Conservation (phyloP, 164 flowering plant species). For the Sedum album region DNA sequence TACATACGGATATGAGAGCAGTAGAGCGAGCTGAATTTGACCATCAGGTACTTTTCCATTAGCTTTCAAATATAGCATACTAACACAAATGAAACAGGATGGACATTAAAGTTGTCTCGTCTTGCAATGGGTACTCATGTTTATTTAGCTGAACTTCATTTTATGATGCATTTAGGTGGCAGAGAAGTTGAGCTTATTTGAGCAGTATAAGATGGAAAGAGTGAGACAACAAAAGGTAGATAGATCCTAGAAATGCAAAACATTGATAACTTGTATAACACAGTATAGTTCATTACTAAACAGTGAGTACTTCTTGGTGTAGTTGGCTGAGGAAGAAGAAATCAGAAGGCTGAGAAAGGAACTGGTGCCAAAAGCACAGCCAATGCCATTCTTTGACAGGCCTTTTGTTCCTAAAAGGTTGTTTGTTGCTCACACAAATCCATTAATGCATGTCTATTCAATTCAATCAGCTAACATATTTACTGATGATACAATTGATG, state of each 20-base stretch:
- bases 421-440: not conserved
- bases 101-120: not conserved
- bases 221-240: slow-evolving; percentile 77
- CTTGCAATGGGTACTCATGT: not conserved
- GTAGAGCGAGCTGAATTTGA: slow-evolving; percentile 90
- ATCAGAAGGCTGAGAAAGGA: too few species aligned
- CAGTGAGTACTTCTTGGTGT: not conserved
- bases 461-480: not conserved
- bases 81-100: not conserved
- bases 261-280: not conserved
- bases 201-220: slow-evolving; percentile 70
- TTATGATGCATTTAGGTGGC: slow-evolving; percentile 36
- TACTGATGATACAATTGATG: not conserved
- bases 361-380: too few species aligned
- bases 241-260: not conserved
- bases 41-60: slow-evolving; percentile 38
- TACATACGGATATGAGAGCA: slow-evolving; percentile 80
- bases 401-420: too few species aligned
- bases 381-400: too few species aligned
- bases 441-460: not conserved
- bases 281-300: not conserved
- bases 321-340: too few species aligned
- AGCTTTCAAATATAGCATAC: not conserved
- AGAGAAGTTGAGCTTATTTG: slow-evolving; percentile 60
- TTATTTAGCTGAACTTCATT: not conserved